Base-by-base conservation (phyloP, 2,329 filamentous ascomycete species). In the Calonectria pseudoturangicola region DNA sequence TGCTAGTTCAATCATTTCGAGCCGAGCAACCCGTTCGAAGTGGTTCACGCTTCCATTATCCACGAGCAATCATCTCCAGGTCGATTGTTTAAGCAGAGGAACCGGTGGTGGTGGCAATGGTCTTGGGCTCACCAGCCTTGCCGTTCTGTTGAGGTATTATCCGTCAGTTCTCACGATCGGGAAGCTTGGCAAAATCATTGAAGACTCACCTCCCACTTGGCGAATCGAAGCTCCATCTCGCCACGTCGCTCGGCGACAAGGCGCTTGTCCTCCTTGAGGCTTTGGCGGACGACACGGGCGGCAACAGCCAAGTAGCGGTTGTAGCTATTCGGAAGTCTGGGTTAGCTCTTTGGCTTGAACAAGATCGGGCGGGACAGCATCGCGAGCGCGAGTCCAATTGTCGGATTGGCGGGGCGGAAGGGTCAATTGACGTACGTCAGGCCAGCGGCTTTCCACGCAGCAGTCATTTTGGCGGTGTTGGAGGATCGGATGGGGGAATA, bases 221-320 rank as follows among this genome's bases (percentile, higher is more conserved):
- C 90, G 83, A 98, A 97, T 87, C 93, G 93, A 81, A 99, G 87
- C 69, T 98, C 96, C 87, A 93, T 93, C 87, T 95, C 92, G 84
- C 95, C 96, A 85, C 97, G 93, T 84, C 95, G 93, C 92, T 98
- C 97, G 77, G 96, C 95, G 79, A 86, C 85, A 79, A 98, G 86
- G 88, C 97, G 92, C 89, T 95, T 93, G 72, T 97, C 95, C 84
- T 99, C 97, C 91, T 98, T 98, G 86, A 99, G 91, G 86, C 95
- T 98, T 86, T 95, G 94, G 89, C 97, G 97, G 86, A 99, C 94
- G 84, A 95, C 94, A 87, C 96, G 95, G 87, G 96, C 92, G 83
- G 97, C 95, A 88, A 99, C 92, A 84, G 96, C 93, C 85, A 99
- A 93, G 93, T 98, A 98, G 89, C 96, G 97, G 93, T 99, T 99